Evolutionary conservation across 805 yeast genomes (phyloP).

Genomic region (Dipodascus geniculatus): DNA sequence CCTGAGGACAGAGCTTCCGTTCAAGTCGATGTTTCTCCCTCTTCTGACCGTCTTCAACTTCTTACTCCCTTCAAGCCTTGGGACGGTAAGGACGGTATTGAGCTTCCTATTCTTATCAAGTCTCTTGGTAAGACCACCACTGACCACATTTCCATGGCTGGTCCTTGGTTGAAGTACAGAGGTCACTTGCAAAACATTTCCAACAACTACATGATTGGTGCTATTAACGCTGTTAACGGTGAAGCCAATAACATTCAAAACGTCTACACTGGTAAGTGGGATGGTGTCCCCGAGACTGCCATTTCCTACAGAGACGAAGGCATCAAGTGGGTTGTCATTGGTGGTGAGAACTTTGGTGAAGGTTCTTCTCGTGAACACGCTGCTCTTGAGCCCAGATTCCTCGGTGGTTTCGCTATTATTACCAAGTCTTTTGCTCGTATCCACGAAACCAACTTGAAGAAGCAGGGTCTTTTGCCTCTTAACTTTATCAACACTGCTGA

Average conservation of each 20-base stretch:
- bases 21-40: slow-evolving; percentile 68
- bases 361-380: slow-evolving; percentile 99
- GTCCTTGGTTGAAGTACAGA: slow-evolving; percentile 99
- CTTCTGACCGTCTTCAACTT: slow-evolving; percentile 90
- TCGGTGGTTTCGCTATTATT: slow-evolving; percentile 96
- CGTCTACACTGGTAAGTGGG: slow-evolving; percentile 82
- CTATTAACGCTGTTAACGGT: slow-evolving; percentile 90
- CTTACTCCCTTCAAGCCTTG: slow-evolving; percentile 90
- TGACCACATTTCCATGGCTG: slow-evolving; percentile 99
- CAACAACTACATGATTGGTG: slow-evolving; percentile 99
- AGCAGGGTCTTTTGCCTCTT: slow-evolving; percentile 97
- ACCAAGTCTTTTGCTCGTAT: slow-evolving; percentile 98
- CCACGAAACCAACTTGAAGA: slow-evolving; percentile 98
- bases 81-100: slow-evolving; percentile 89
- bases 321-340: slow-evolving; percentile 92
- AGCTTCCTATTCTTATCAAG: slow-evolving; percentile 90
- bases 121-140: slow-evolving; percentile 97
- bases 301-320: slow-evolving; percentile 89
- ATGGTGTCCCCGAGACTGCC: slow-evolving; percentile 96
- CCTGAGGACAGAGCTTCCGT: slow-evolving; percentile 76
- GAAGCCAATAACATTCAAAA: slow-evolving; percentile 88
- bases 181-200: slow-evolving; percentile 98
- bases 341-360: slow-evolving; percentile 98
- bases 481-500: slow-evolving; percentile 82
- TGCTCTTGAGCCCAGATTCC: slow-evolving; percentile 97